Evolutionary conservation across 2,329 filamentous ascomycete species (phyloP).

Genomic region (Aureobasidium uvarum): DNA sequence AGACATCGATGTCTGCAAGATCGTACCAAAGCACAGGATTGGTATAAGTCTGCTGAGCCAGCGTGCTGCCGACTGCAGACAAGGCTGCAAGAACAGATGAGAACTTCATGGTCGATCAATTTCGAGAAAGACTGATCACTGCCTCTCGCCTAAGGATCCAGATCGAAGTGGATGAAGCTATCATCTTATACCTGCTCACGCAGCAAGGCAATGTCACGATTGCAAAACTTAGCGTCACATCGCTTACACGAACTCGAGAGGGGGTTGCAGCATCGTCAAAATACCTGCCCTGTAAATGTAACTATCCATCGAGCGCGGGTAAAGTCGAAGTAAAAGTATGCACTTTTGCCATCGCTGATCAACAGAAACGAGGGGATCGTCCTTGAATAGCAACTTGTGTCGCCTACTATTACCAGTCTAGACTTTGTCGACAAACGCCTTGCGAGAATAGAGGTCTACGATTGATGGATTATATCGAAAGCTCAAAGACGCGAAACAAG

Average conservation of each 20-base stretch:
- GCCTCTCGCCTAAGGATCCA: neutral
- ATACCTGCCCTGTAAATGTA: neutral
- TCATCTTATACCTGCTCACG: neutral
- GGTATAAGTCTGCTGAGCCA: slow-evolving; percentile 36
- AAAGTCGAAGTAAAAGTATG: slow-evolving; percentile 1
- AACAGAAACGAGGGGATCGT: neutral
- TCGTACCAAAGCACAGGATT: slow-evolving; percentile 59
- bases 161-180: neutral
- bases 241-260: slow-evolving; percentile 6
- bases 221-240: neutral
- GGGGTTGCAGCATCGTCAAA: neutral
- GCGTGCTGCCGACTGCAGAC: slow-evolving; percentile 3
- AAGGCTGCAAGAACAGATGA: slow-evolving; percentile 15
- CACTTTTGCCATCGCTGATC: slow-evolving; percentile 11
- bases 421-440: neutral
- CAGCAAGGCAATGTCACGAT: neutral
- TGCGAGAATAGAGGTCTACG: neutral
- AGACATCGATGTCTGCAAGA: slow-evolving; percentile 56
- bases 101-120: neutral
- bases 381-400: neutral
- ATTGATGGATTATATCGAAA: slow-evolving; percentile 6
- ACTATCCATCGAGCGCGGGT: neutral
- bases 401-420: neutral
- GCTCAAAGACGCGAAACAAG: neutral
- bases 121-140: neutral